Evolutionary conservation across 1,284 basidiomycete genomes (phyloP).

Genomic region (Irpex sp.): DNA sequence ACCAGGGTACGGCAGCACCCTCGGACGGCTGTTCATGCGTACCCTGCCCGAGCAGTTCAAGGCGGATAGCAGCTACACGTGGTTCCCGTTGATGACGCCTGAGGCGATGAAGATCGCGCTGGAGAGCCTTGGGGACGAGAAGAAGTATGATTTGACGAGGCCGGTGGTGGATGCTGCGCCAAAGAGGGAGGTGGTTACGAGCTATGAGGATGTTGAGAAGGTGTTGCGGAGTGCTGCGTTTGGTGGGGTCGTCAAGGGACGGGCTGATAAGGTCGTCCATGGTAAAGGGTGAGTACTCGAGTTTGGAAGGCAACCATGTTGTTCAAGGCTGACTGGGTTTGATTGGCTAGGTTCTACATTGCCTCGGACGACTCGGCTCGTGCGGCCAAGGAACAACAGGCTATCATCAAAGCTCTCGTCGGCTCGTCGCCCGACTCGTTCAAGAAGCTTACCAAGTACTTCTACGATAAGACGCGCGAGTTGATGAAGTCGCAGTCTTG

Average conservation of each 20-base stretch:
- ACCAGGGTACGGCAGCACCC: constrained; percentile 68
- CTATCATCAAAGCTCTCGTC: constrained; percentile 43
- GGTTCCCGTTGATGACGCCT: constrained; percentile 84
- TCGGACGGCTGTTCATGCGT: constrained; percentile 69
- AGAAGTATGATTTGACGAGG: constrained; percentile 47
- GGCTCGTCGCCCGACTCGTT: constrained; percentile 36
- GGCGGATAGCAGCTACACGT: constrained; percentile 70
- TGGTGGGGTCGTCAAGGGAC: constrained; percentile 40
- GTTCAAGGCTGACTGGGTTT: not conserved
- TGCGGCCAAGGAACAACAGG: constrained; percentile 40
- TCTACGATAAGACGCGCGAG: constrained; percentile 54
- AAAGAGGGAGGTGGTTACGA: constrained; percentile 29
- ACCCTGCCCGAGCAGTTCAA: constrained; percentile 66
- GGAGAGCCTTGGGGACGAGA: constrained; percentile 45
- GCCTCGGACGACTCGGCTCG: constrained; percentile 37
- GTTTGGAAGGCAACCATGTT: not conserved
- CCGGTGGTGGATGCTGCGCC: constrained; percentile 29
- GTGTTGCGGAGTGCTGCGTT: constrained; percentile 50
- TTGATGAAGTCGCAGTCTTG: constrained; percentile 51
- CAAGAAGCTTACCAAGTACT: constrained; percentile 50
- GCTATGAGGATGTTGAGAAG: constrained; percentile 47
- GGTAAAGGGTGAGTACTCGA: constrained; percentile 47
- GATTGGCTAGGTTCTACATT: constrained; percentile 45
- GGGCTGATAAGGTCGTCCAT: constrained; percentile 45
- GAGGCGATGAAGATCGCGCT: constrained; percentile 57